These are phyloP conservation scores for Metarhizium rileyi DNA, from an alignment of 2,329 filamentous ascomycete genomes.

Conservation along the genomic window DNA sequence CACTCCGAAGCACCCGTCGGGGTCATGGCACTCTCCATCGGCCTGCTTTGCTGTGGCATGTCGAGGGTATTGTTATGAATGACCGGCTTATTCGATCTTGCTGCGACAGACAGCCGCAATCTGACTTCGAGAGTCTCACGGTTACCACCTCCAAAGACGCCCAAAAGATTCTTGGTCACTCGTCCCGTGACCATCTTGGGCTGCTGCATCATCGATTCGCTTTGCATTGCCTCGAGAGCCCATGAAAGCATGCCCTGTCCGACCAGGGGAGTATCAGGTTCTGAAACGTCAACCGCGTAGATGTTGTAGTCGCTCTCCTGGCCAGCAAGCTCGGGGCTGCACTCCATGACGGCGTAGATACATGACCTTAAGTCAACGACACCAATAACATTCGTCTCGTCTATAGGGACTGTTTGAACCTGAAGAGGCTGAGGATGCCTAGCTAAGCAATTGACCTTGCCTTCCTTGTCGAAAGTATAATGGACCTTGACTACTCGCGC, in stretches of 20 bases:
- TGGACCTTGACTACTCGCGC: slow-evolving; percentile 72
- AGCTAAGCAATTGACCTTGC: slow-evolving; percentile 81
- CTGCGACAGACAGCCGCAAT: slow-evolving; percentile 72
- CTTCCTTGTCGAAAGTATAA: slow-evolving; percentile 88
- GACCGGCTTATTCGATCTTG: slow-evolving; percentile 37
- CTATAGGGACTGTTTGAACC: slow-evolving; percentile 70
- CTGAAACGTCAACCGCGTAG: slow-evolving; percentile 94
- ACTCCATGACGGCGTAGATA: slow-evolving; percentile 66
- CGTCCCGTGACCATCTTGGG: slow-evolving; percentile 77
- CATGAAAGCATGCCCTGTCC: slow-evolving; percentile 93
- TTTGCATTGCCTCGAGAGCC: slow-evolving; percentile 46
- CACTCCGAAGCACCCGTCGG: slow-evolving; percentile 63
- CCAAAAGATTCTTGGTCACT: slow-evolving; percentile 76
- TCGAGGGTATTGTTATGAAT: slow-evolving; percentile 16
- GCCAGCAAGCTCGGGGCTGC: slow-evolving; percentile 71
- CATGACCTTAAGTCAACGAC: slow-evolving; percentile 81
- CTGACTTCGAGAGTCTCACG: slow-evolving; percentile 91
- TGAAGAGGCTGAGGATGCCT: slow-evolving; percentile 71
- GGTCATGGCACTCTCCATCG: slow-evolving; percentile 28
- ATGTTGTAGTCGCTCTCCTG: slow-evolving; percentile 82
- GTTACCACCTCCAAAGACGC: slow-evolving; percentile 71
- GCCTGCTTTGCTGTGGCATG: slow-evolving; percentile 10
- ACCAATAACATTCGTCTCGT: slow-evolving; percentile 73
- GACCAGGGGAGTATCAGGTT: slow-evolving; percentile 84
- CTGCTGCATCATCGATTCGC: slow-evolving; percentile 38